phyloP scores from a whole-genome alignment of 2,329 filamentous ascomycete species.

The Fusarium mangiferae region DNA sequence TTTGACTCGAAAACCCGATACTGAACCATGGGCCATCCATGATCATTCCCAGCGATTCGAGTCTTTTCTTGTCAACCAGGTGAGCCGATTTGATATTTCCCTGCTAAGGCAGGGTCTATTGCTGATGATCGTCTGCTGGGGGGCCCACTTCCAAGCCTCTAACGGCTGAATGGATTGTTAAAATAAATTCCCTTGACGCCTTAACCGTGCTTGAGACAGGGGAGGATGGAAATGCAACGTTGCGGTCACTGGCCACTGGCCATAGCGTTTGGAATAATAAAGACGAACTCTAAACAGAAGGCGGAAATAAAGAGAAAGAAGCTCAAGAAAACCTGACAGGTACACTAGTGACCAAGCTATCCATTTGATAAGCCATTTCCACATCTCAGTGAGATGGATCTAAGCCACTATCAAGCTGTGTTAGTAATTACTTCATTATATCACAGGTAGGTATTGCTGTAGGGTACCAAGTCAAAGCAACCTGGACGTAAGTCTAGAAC shows the following conservation, averaged over 20 bases:
- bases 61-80: not conserved
- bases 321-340: not conserved
- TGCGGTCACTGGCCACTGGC: not conserved
- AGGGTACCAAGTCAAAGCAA: not conserved
- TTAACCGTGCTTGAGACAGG: slow-evolving; percentile 14
- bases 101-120: not conserved
- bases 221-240: slow-evolving; percentile 1
- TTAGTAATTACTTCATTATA: not conserved
- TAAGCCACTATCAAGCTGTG: not conserved
- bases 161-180: not conserved
- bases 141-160: not conserved
- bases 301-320: not conserved
- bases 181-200: slow-evolving; percentile 7
- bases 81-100: slow-evolving; percentile 1
- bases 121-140: slow-evolving; percentile 15
- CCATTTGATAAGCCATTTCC: not conserved
- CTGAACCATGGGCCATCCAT: slow-evolving; percentile 2
- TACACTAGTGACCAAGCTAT: not conserved
- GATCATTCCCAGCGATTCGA: not conserved
- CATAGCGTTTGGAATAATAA: not conserved
- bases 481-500: not conserved
- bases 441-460: not conserved
- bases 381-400: not conserved
- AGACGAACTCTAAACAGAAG: not conserved
- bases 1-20: not conserved